Percentiles rank a stretch among this genome's conserved stretches.
phyloP scores from a whole-genome alignment of 805 yeast species.

The Geotrichum ghanense region DNA sequence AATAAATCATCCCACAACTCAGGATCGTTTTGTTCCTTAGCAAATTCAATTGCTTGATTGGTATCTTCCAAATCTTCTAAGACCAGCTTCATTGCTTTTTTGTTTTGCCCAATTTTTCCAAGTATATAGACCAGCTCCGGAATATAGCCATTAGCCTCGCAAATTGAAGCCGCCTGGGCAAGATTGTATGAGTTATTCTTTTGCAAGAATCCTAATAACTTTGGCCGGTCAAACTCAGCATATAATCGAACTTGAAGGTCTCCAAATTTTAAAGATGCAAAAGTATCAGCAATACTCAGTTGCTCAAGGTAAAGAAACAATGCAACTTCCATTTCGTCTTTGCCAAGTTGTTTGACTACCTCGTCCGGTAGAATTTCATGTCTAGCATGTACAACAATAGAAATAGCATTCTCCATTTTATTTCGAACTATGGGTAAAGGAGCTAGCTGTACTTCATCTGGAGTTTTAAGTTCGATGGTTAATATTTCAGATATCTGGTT shows the following conservation, averaged over 20 bases:
- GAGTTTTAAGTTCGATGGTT: slow-evolving; percentile 22
- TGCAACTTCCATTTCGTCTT: slow-evolving; percentile 28
- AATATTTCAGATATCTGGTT: slow-evolving; percentile 36
- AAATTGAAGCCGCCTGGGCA: slow-evolving; percentile 54
- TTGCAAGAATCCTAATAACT: slow-evolving; percentile 51
- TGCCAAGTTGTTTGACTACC: slow-evolving; percentile 36
- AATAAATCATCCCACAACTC: slow-evolving; percentile 77
- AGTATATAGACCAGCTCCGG: slow-evolving; percentile 73
- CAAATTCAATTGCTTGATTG: slow-evolving; percentile 68
- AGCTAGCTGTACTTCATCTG: slow-evolving; percentile 27
- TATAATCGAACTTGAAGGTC: slow-evolving; percentile 55
- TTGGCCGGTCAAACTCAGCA: slow-evolving; percentile 45
- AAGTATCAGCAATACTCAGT: slow-evolving; percentile 45
- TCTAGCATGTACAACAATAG: slow-evolving; percentile 48
- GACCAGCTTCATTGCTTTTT: slow-evolving; percentile 64
- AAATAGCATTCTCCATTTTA: slow-evolving; percentile 34
- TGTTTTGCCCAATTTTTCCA: slow-evolving; percentile 72
- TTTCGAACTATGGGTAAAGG: slow-evolving; percentile 33
- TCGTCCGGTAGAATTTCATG: slow-evolving; percentile 50
- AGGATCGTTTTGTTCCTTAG: slow-evolving; percentile 49
- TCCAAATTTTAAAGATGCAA: slow-evolving; percentile 45
- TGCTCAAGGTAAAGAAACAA: slow-evolving; percentile 56
- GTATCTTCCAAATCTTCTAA: slow-evolving; percentile 73
- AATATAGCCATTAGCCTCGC: slow-evolving; percentile 40
- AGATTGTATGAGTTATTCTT: slow-evolving; percentile 47